Percentiles rank a stretch among this genome's conserved stretches.
phyloP scores from a whole-genome alignment of 129 eudicot genomes.

The Smallanthus sonchifolius region DNA sequence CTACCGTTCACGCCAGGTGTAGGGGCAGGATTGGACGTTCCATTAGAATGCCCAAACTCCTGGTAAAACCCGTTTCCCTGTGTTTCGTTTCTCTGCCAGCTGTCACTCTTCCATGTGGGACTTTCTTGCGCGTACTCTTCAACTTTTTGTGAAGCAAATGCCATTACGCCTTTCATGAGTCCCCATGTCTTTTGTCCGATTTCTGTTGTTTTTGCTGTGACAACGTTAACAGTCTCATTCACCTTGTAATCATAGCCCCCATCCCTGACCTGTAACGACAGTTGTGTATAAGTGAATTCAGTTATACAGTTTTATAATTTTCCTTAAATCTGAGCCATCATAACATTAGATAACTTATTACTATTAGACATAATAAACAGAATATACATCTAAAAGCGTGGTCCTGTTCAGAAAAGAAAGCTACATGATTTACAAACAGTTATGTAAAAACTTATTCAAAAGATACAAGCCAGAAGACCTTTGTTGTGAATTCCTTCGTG shows the following conservation, averaged over 20 bases:
- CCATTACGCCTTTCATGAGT: constrained; percentile 91
- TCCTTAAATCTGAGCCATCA: neutral
- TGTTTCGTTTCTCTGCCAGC: constrained; percentile 56
- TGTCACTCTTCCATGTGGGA: constrained; percentile 40
- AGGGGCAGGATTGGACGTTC: constrained; percentile 22
- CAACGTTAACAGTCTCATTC: constrained; percentile 92
- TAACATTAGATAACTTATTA: no score
- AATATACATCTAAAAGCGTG: neutral
- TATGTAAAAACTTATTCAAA: neutral
- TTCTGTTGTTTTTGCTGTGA: constrained; percentile 85
- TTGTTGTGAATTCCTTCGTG: constrained; percentile 75
- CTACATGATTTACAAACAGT: neutral
- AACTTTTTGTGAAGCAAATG: constrained; percentile 92
- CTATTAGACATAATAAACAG: no score
- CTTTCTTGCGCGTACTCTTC: constrained; percentile 75
- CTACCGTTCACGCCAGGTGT: constrained; percentile 36
- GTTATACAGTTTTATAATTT: neutral
- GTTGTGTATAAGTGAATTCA: neutral
- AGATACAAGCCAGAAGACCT: constrained; percentile 44
- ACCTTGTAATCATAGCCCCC: constrained; percentile 92
- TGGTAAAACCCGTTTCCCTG: constrained; percentile 60
- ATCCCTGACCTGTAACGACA: constrained; percentile 67
- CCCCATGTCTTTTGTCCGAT: constrained; percentile 98
- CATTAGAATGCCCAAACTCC: constrained; percentile 46
- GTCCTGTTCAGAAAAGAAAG: neutral